Percentiles rank a stretch among this genome's conserved stretches.
These are phyloP conservation scores for Nothophoma quercina DNA, from an alignment of 2,329 filamentous ascomycete genomes.

Conservation along the genomic window DNA sequence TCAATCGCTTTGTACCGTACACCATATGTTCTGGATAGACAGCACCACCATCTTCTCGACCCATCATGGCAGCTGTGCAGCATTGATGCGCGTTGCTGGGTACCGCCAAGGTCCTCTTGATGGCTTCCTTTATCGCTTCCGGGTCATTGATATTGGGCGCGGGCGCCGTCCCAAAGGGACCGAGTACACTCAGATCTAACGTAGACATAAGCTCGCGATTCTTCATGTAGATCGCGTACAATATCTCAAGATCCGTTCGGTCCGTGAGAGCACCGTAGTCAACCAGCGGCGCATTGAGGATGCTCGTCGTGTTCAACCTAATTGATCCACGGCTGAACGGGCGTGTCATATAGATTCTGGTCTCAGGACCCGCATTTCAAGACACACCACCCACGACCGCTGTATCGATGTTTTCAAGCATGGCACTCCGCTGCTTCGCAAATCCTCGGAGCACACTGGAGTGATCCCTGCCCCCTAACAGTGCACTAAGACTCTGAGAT, in stretches of 20 bases:
- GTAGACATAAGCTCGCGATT: conserved; percentile 22
- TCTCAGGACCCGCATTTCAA: conserved; percentile 22
- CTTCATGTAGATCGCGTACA: conserved; percentile 27
- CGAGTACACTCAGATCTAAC: conserved; percentile 26
- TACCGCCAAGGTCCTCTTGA: conserved; percentile 22
- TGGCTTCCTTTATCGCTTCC: conserved; percentile 13
- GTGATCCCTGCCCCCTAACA: conserved; percentile 23
- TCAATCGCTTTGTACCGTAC: conserved; percentile 28
- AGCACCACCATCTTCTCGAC: conserved; percentile 33
- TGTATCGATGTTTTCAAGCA: conserved; percentile 20
- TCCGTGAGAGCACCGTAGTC: not conserved
- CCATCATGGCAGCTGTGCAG: conserved; percentile 36
- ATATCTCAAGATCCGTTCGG: conserved; percentile 27
- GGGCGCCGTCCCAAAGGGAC: conserved; percentile 36
- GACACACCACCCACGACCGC: conserved; percentile 24
- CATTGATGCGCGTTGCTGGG: conserved; percentile 32
- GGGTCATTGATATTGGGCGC: conserved; percentile 22
- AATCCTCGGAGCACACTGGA: conserved; percentile 35
- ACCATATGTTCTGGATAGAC: conserved; percentile 33
- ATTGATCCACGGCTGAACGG: conserved; percentile 36
- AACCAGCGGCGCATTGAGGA: conserved; percentile 27
- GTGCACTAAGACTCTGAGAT: conserved; percentile 4
- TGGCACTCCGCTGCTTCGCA: conserved; percentile 32
- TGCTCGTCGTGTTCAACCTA: conserved; percentile 18
- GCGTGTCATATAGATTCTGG: conserved; percentile 28